A percentile compares a stretch with the other conserved stretches of the same genome.
These are phyloP conservation scores for Apophysomyces elegans DNA, from an alignment of 371 early-diverging fungal genomes.

Conservation along the genomic window DNA sequence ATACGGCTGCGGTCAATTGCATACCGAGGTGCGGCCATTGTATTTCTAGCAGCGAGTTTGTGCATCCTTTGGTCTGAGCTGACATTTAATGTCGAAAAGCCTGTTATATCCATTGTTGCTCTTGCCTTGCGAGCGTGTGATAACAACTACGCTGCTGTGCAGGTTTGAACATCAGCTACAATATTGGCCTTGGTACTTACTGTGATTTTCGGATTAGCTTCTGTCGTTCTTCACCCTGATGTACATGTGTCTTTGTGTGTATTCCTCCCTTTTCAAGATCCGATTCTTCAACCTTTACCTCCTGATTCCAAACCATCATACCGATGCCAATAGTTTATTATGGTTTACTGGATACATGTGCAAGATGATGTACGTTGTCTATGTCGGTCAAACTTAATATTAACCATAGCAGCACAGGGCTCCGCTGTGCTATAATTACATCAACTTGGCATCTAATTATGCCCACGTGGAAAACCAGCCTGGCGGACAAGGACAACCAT, in stretches of 20 bases:
- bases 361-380: slow-evolving; percentile 66
- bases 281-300: slow-evolving; percentile 83
- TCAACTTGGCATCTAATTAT: slow-evolving; percentile 67
- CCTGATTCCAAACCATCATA: slow-evolving; percentile 89
- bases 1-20: slow-evolving; percentile 69
- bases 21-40: slow-evolving; percentile 59
- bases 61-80: slow-evolving; percentile 92
- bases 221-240: slow-evolving; percentile 76
- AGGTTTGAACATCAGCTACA: slow-evolving; percentile 39
- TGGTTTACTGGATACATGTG: slow-evolving; percentile 92
- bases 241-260: slow-evolving; percentile 93
- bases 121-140: slow-evolving; percentile 47
- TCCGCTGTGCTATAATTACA: slow-evolving; percentile 93
- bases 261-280: slow-evolving; percentile 86
- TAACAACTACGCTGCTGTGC: slow-evolving; percentile 58
- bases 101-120: slow-evolving; percentile 64
- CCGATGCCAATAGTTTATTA: slow-evolving; percentile 85
- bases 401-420: slow-evolving; percentile 57
- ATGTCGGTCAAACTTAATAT: background rate
- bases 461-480: slow-evolving; percentile 10
- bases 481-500: slow-evolving; percentile 31
- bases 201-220: slow-evolving; percentile 47
- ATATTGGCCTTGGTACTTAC: background rate
- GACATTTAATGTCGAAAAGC: slow-evolving; percentile 72
- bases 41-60: slow-evolving; percentile 66